A percentile compares a stretch with the other conserved stretches of the same genome.
Evolutionary conservation across 306 rosid genomes (phyloP).

Genomic region (Prunus mira): DNA sequence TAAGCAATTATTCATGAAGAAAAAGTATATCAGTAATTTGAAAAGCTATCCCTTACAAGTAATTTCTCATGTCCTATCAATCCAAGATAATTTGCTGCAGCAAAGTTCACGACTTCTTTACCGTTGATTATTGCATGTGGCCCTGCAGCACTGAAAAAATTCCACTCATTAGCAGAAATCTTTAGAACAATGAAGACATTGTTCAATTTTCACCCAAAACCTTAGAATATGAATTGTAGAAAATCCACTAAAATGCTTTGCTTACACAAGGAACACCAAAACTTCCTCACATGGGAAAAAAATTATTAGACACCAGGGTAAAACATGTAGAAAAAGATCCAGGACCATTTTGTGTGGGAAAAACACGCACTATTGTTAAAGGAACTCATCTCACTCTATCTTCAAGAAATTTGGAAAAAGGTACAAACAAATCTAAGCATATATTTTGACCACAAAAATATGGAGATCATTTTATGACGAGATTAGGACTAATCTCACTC

Average conservation of each 20-base stretch:
- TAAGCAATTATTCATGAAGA: conserved; percentile 5
- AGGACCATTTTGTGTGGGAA: not conserved
- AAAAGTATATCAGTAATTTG: conserved; percentile 5
- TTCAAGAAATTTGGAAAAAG: not conserved
- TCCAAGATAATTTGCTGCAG: conserved; percentile 97
- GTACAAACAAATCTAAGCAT: not conserved
- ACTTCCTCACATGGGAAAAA: not conserved
- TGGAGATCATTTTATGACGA: conserved; percentile 2
- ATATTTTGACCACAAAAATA: not conserved
- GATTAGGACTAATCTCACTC: conserved; percentile 39
- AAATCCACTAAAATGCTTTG: not conserved
- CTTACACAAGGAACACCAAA: not conserved
- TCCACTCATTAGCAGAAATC: conserved; percentile 19
- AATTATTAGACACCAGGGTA: not conserved
- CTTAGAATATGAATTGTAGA: not conserved
- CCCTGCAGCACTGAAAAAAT: conserved; percentile 89
- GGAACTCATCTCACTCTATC: not conserved
- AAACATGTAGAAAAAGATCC: not conserved
- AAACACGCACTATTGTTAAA: not conserved
- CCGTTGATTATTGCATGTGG: conserved; percentile 74
- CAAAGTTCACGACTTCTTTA: conserved; percentile 90
- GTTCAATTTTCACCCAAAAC: not conserved
- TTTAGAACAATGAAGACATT: conserved; percentile 5
- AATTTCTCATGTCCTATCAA: conserved; percentile 77
- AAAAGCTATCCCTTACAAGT: conserved; percentile 58